Evolutionary conservation across 805 yeast genomes (phyloP).

Genomic region (Sungouiella thailandica): DNA sequence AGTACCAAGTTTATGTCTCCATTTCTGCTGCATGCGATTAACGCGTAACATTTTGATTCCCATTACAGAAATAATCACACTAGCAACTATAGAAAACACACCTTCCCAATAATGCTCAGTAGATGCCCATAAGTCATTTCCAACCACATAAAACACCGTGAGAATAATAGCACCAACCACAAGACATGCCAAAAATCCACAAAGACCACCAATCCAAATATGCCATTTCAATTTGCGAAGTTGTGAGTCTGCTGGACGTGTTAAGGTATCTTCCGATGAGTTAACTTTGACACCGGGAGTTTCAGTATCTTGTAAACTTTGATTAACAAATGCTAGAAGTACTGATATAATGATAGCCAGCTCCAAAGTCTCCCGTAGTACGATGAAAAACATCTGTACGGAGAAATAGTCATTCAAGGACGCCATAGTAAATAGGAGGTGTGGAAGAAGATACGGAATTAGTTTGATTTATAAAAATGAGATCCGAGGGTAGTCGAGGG

Average conservation of each 20-base stretch:
- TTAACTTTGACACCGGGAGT: background rate
- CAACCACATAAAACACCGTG: slow-evolving; percentile 35
- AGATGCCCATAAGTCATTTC: slow-evolving; percentile 40
- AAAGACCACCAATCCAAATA: slow-evolving; percentile 41
- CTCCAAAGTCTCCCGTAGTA: slow-evolving; percentile 16
- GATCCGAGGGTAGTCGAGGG: background rate
- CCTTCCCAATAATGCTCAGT: slow-evolving; percentile 49
- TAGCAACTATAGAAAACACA: slow-evolving; percentile 38
- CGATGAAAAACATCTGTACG: slow-evolving; percentile 17
- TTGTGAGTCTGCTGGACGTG: slow-evolving; percentile 9
- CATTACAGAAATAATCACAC: slow-evolving; percentile 42
- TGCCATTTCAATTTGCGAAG: slow-evolving; percentile 24
- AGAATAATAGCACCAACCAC: slow-evolving; percentile 37
- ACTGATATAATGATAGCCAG: slow-evolving; percentile 19
- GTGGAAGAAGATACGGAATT: no score
- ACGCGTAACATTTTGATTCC: slow-evolving; percentile 41
- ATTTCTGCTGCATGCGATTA: slow-evolving; percentile 40
- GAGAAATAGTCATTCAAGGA: slow-evolving; percentile 14
- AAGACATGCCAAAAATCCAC: slow-evolving; percentile 36
- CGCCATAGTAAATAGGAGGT: slow-evolving; percentile 10
- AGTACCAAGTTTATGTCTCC: slow-evolving; percentile 35
- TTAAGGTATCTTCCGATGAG: background rate
- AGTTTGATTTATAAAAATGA: background rate
- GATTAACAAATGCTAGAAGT: slow-evolving; percentile 15
- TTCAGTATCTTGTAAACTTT: slow-evolving; percentile 4